Evolutionary conservation across 352 stramenopile genomes (phyloP), one percentile per base, ranked within the genome.

Genomic region (Pythium guiyangense): DNA sequence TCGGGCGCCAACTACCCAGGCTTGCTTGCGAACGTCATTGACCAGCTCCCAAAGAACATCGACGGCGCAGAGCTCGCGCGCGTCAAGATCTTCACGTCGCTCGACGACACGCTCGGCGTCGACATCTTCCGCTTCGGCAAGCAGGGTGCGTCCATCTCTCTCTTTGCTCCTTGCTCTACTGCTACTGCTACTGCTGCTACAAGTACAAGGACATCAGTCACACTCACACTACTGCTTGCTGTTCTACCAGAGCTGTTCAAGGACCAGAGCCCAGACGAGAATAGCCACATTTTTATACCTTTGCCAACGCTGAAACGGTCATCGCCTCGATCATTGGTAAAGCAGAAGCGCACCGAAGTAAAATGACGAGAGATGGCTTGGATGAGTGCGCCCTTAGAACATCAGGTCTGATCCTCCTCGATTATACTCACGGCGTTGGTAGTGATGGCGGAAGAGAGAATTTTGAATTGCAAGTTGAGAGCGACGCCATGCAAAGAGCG

Each of bases 51-150:
- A 37, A 80, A 79, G 59, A 73, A 67, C 29, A 73, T 89, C 22
- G 71, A 90, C 60, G 71, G 70, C 60, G 77, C 66, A 4, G 73
- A 84, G 49, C 71, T 94, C 12, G 76, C 83, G 18, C 80, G 88
- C 60, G 88, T 96, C 67, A 95, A 96, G 78, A 90, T 96, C 64
- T 96, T 96, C 70, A 93, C 85, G 50, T 84, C 88, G 15, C 52
- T 89, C 8, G 88, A 96, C 56, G 81, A 92, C 51, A 91, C 77
- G 26, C 66, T 96, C 5, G 84, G 80, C 6, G 69, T 96, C 43
- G 84, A 96, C 57, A 86, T 96, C 39, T 96, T 96, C 67, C 81
- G 78, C 62, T 94, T 89, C 46, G 84, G 81, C 26, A 64, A 80
- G 48, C 84, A 94, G 62, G 53, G 59, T 67, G 48, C 47, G 57